Evolutionary conservation across 371 early-diverging fungal species (phyloP).

Genomic region (Lichtheimia ornata): DNA sequence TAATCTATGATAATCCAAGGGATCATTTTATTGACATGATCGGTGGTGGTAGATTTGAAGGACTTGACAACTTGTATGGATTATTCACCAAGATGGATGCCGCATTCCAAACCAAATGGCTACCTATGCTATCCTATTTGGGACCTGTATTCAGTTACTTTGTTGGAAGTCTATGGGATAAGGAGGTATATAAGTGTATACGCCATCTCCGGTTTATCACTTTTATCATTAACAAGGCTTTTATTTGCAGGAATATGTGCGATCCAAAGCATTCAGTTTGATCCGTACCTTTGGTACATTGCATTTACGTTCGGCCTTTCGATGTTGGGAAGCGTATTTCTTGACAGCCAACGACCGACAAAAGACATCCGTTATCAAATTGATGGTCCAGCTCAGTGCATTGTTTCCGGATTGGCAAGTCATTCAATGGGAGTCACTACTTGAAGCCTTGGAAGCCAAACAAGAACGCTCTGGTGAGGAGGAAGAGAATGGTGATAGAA

Average conservation of each 20-base stretch:
- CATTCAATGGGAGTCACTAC: conserved; percentile 53
- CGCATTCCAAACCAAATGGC: conserved; percentile 50
- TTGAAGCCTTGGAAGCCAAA: conserved; percentile 43
- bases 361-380: conserved; percentile 32
- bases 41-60: conserved; percentile 34
- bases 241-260: conserved; percentile 45
- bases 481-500: conserved; percentile 1
- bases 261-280: conserved; percentile 48
- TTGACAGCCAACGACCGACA: conserved; percentile 43
- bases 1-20: neutral
- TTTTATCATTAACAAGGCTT: no score
- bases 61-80: conserved; percentile 53
- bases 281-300: conserved; percentile 45
- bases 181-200: conserved; percentile 31
- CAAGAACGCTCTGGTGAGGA: neutral
- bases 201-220: neutral
- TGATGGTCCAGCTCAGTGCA: conserved; percentile 53
- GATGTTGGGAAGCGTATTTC: conserved; percentile 62
- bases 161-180: conserved; percentile 52
- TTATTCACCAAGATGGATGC: conserved; percentile 59
- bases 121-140: conserved; percentile 44
- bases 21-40: neutral
- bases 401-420: conserved; percentile 60
- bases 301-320: conserved; percentile 50
- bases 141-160: conserved; percentile 56